Percentiles rank a stretch among this genome's conserved stretches.
Conservation (phyloP, 2,329 filamentous ascomycete genomes). For the Conoideocrella luteorostrata region DNA sequence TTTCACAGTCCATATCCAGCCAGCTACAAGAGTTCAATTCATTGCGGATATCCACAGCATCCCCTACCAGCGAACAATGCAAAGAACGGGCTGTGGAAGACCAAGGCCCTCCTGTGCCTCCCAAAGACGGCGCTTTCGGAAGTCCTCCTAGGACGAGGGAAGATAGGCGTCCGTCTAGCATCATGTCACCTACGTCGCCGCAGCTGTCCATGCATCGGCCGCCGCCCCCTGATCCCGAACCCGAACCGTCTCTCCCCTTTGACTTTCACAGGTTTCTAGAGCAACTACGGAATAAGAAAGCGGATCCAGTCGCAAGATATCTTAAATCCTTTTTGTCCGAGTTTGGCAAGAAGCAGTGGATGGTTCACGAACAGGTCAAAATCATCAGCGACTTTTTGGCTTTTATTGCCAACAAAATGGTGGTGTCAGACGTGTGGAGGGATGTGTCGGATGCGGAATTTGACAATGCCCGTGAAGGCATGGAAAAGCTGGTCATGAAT, state of each 20-base stretch:
- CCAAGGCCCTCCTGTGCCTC: constrained; percentile 50
- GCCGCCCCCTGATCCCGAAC: constrained; percentile 66
- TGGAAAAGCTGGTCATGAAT: constrained; percentile 99
- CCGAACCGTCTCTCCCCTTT: constrained; percentile 81
- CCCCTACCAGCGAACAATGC: constrained; percentile 30
- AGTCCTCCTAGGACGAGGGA: constrained; percentile 31
- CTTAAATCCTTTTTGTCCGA: constrained; percentile 90
- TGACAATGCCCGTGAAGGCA: constrained; percentile 94
- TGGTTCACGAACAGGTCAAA: constrained; percentile 99
- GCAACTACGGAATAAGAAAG: constrained; percentile 90
- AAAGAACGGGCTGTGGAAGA: constrained; percentile 37
- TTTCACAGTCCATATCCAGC: constrained; percentile 43
- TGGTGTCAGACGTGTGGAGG: constrained; percentile 90
- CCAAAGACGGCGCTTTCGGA: constrained; percentile 48
- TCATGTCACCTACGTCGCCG: constrained; percentile 38
- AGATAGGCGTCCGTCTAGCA: constrained; percentile 25
- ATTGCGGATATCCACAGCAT: constrained; percentile 32
- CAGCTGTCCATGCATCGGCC: constrained; percentile 50
- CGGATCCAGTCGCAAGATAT: constrained; percentile 95
- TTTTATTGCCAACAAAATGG: constrained; percentile 99
- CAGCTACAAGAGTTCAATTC: constrained; percentile 43
- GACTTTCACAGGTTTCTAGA: constrained; percentile 97
- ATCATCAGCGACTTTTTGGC: constrained; percentile 94
- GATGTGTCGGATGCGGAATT: constrained; percentile 95
- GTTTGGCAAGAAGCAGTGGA: constrained; percentile 97